phyloP scores from a whole-genome alignment of 192 early-diverging fungal genomes.

The Chytriomyces hyalinus region DNA sequence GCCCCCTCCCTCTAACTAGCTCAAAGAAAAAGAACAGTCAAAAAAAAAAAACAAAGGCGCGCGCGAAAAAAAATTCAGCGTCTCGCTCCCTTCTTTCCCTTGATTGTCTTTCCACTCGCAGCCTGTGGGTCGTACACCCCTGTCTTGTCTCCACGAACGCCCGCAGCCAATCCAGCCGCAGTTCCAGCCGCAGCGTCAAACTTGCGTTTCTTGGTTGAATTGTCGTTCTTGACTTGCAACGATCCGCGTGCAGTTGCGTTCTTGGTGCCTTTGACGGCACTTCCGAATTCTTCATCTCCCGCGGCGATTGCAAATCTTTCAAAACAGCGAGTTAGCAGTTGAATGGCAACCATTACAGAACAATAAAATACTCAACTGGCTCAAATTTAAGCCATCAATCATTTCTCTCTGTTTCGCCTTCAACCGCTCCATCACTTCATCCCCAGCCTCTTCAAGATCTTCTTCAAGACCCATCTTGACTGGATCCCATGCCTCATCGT shows the following conservation, averaged over 20 bases:
- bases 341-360: constrained; percentile 9
- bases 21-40: too few species aligned
- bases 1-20: too few species aligned
- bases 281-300: constrained; percentile 73
- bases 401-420: constrained; percentile 78
- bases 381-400: constrained; percentile 76
- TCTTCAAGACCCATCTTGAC: constrained; percentile 75
- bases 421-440: constrained; percentile 70
- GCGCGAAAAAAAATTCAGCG: not conserved
- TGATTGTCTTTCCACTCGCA: constrained; percentile 36
- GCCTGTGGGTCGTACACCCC: constrained; percentile 38
- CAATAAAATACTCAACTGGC: constrained; percentile 58
- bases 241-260: constrained; percentile 53
- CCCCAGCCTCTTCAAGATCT: constrained; percentile 84
- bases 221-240: constrained; percentile 75
- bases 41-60: too few species aligned
- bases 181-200: constrained; percentile 36
- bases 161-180: constrained; percentile 22
- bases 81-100: constrained; percentile 39
- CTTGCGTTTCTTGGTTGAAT: constrained; percentile 61
- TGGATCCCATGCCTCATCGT: constrained; percentile 90
- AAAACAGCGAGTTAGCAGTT: not conserved
- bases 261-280: constrained; percentile 62
- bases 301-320: constrained; percentile 74
- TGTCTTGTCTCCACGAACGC: constrained; percentile 25